These are phyloP conservation scores for Cryphonectria japonica DNA, from an alignment of 2,329 filamentous ascomycete genomes.

Conservation along the genomic window DNA sequence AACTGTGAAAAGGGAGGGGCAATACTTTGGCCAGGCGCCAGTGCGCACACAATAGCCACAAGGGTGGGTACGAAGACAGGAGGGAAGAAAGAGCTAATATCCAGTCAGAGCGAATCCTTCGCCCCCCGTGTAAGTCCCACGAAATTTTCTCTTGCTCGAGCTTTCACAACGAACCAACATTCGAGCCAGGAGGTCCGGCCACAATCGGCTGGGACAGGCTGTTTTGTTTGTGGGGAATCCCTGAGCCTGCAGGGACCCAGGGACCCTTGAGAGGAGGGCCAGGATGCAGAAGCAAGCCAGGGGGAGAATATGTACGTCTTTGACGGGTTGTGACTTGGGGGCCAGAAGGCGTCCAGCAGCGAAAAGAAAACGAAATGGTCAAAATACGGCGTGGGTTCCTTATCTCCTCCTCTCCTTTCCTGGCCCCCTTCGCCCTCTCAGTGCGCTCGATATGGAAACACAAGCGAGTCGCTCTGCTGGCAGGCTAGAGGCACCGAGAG, in stretches of 20 bases:
- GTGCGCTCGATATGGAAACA: slow-evolving; percentile 14
- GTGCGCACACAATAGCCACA: slow-evolving; percentile 4
- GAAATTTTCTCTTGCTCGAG: slow-evolving; percentile 13
- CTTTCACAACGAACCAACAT: not conserved
- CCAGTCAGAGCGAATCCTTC: not conserved
- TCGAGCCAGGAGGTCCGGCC: not conserved
- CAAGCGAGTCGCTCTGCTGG: not conserved
- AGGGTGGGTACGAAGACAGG: not conserved
- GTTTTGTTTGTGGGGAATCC: slow-evolving; percentile 15
- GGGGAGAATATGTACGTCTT: slow-evolving; percentile 2
- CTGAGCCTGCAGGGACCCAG: slow-evolving; percentile 17
- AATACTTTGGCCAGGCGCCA: not conserved
- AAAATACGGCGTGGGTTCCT: slow-evolving; percentile 11
- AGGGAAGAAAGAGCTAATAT: not conserved
- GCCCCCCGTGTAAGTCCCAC: not conserved
- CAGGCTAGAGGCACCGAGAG: not conserved
- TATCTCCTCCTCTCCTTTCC: not conserved
- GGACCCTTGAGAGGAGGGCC: slow-evolving; percentile 13
- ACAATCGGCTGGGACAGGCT: slow-evolving; percentile 16
- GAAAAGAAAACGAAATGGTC: slow-evolving; percentile 15
- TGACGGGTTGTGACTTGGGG: slow-evolving; percentile 8
- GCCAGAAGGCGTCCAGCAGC: not conserved
- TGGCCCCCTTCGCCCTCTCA: not conserved
- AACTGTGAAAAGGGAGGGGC: not conserved
- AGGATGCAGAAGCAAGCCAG: not conserved